These are phyloP conservation scores for Penicillium palitans DNA, from an alignment of 2,329 filamentous ascomycete genomes.

Conservation along the genomic window DNA sequence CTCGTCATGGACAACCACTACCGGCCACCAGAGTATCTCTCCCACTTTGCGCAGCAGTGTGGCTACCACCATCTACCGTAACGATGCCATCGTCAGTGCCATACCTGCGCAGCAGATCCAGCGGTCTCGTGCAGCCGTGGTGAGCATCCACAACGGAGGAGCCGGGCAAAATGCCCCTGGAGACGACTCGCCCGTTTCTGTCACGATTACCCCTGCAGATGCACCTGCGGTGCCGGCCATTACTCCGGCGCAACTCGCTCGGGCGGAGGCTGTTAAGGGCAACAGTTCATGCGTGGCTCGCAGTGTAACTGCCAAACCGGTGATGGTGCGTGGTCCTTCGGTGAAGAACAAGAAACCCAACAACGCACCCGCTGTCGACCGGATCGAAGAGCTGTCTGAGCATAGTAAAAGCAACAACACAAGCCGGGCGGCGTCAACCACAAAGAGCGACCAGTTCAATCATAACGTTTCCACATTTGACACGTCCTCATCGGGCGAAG, in stretches of 20 bases:
- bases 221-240: constrained; percentile 73
- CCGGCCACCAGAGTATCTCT: constrained; percentile 52
- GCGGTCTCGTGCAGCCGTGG: constrained; percentile 84
- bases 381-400: constrained; percentile 21
- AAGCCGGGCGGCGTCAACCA: constrained; percentile 18
- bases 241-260: constrained; percentile 51
- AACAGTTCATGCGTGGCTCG: constrained; percentile 48
- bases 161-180: constrained; percentile 45
- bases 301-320: constrained; percentile 45
- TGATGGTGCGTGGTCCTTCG: constrained; percentile 44
- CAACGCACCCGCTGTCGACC: constrained; percentile 20
- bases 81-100: constrained; percentile 78
- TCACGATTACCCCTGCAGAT: constrained; percentile 34
- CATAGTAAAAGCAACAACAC: constrained; percentile 15
- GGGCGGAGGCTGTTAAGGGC: constrained; percentile 37
- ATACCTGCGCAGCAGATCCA: constrained; percentile 82
- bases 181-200: constrained; percentile 39
- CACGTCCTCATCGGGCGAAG: constrained; percentile 35
- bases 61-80: constrained; percentile 90
- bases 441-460: constrained; percentile 21
- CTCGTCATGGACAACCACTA: constrained; percentile 80
- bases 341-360: constrained; percentile 37
- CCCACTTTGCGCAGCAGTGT: constrained; percentile 63
- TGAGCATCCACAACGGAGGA: constrained; percentile 78
- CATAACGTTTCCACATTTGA: constrained; percentile 36